Percentiles rank a stretch among this genome's conserved stretches.
These are phyloP conservation scores for Nevesoporus exiguus DNA, from an alignment of 768 basidiomycete species.

Conservation along the genomic window DNA sequence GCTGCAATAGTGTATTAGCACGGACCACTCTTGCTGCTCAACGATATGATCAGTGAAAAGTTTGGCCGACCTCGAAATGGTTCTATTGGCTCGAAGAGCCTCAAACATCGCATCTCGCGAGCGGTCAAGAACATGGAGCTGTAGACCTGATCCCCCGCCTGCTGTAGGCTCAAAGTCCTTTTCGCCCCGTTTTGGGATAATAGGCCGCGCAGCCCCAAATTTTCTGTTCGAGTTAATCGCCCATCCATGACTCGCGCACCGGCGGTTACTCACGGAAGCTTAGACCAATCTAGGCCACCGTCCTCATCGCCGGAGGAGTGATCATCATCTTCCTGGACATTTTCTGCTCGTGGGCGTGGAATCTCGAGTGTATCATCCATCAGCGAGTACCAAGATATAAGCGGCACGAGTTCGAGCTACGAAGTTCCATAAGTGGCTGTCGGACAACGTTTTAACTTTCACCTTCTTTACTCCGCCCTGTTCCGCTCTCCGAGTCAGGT, in stretches of 20 bases:
- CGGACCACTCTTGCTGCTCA: background rate
- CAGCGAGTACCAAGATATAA: background rate
- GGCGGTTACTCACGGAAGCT: slow-evolving; percentile 49
- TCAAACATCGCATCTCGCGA: slow-evolving; percentile 86
- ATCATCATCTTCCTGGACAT: slow-evolving; percentile 32
- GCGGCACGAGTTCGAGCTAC: too few relatives aligned
- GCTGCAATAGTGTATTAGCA: slow-evolving; percentile 34
- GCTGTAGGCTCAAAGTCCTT: slow-evolving; percentile 91
- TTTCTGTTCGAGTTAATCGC: slow-evolving; percentile 16
- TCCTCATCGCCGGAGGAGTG: slow-evolving; percentile 73
- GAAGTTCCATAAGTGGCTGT: slow-evolving; percentile 12
- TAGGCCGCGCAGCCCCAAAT: slow-evolving; percentile 43
- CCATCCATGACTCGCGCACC: slow-evolving; percentile 2
- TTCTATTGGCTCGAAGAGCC: slow-evolving; percentile 67
- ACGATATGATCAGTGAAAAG: background rate
- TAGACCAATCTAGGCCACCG: slow-evolving; percentile 79
- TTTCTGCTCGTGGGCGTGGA: slow-evolving; percentile 25
- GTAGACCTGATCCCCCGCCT: slow-evolving; percentile 65
- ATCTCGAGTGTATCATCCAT: slow-evolving; percentile 66
- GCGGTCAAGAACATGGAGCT: slow-evolving; percentile 76
- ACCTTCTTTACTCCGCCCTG: background rate
- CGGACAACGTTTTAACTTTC: too few relatives aligned
- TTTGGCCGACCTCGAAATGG: slow-evolving; percentile 63
- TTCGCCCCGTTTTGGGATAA: slow-evolving; percentile 94
- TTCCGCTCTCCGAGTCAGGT: slow-evolving; percentile 6